Evolutionary conservation across 768 basidiomycete genomes (phyloP), one percentile per base, ranked within the genome.

Genomic region (Tremella mesenterica): DNA sequence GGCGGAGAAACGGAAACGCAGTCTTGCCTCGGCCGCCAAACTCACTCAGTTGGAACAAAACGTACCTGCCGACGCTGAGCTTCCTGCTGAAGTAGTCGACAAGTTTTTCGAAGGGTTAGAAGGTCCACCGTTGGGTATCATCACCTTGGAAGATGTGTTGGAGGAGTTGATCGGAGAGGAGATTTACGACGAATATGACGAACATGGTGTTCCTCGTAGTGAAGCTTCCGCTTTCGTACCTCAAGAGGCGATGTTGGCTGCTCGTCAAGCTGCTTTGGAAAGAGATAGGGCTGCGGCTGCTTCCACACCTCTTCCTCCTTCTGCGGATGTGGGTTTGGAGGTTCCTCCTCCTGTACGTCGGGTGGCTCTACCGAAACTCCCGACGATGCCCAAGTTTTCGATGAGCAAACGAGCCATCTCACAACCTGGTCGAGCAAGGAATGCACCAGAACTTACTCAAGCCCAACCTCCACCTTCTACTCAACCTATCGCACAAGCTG

Each of bases 91-190:
- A 57, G 80, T 80, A 45, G 87, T 85, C 29, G 81, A 83, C n/a
- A 82, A 85, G 81, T 89, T 90, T 75, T 76, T 92, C 70, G 83
- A 85, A 76, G 80, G 80, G 34, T 80, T 89, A 50, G 88, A 91
- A 69, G 86, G 89, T 29, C 85, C 84, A 77, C 88, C 88, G 2
- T 77, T 91, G 23, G 90, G 90, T 46, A 88, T 93, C 63, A 91
- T 93, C 56, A 93, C 90, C 0, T 79, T 93, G 1, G 90, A 93
- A 73, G 90, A 93, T 59, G 86, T 93, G 8, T 77, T 93, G 9
- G 90, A 93, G 81, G 89, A 91, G 67, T 78, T 92, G 10, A 91
- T 92, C 51, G 89, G 89, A 13, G 88, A 91, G 74, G 89, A 91
- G 64, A 90, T 92, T 48, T 88, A 86, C 56, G 88, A 91, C 65